These are phyloP conservation scores for Debaryomyces subglobosus DNA, from an alignment of 1,139 yeast genomes.

Conservation along the genomic window DNA sequence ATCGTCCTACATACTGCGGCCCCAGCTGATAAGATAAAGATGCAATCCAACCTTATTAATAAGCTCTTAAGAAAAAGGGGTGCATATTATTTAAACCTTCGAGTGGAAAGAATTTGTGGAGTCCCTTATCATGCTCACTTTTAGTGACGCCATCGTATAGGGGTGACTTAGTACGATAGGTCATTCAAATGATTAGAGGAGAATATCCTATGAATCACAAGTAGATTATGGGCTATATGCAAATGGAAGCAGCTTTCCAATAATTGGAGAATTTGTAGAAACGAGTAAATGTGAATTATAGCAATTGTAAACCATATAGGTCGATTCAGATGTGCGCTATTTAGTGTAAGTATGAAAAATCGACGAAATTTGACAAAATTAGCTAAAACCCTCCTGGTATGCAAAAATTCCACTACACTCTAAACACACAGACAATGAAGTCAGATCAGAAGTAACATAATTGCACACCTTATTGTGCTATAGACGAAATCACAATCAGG, in stretches of 20 bases:
- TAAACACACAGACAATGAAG: background rate
- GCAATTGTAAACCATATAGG: background rate
- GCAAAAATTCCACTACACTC: background rate
- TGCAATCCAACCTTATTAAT: background rate
- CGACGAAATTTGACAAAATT: background rate
- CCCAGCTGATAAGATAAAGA: slow-evolving; percentile 2
- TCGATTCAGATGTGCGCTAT: too few species aligned
- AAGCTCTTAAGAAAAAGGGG: slow-evolving; percentile 5
- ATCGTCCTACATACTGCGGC: slow-evolving; percentile 5
- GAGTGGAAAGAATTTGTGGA: background rate
- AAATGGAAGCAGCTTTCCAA: background rate
- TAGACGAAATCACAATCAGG: background rate
- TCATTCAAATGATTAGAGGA: slow-evolving; percentile 1
- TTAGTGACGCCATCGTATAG: background rate
- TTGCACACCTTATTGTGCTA: background rate
- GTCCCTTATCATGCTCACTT: background rate
- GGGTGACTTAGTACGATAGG: background rate
- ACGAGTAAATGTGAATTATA: background rate
- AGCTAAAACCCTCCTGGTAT: background rate
- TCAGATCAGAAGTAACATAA: background rate
- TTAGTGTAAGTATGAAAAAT: background rate
- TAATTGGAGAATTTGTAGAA: too few species aligned
- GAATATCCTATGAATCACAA: background rate
- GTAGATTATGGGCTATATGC: background rate
- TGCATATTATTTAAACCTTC: background rate